Base-by-base conservation (phyloP, 768 basidiomycete species). In the Pleurotus salmoneostramineus region DNA sequence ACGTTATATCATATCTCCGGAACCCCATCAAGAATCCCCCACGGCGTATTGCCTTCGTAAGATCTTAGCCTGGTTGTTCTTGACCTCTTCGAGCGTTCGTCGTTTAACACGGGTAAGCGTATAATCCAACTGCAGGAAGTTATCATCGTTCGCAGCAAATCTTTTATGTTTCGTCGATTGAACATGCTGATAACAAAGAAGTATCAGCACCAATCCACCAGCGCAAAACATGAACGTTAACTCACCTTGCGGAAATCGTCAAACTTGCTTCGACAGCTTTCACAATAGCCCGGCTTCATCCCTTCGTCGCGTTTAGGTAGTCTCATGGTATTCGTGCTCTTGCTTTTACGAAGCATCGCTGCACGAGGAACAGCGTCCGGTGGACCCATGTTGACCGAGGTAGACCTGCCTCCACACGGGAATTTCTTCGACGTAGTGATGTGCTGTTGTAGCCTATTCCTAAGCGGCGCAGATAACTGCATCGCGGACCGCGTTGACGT, bases 201-300 rank as follows among this genome's bases (percentile, higher is more conserved):
- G 21, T 27, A 27, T 27, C 3, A 27, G 2, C 5, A 50, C 48
- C 56, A 46, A 59, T 15, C 32, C 40, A 17, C 61, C 48, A 42
- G 55, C 12, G 10, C 46, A 44, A 51, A 32, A 58, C 34, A 36
- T 56, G 58, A 6, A 15, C 32, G 6, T 36, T 33, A 51, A 77
- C 87, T 66, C 64, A 97, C 96, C 63, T 76, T 72, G 60, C 83
- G 82, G 65, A 98, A 96, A 71, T 96, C 89, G 0, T 89, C 86
- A 66, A 95, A 99, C 70, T 93, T 93, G 57, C 80, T 66, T 40
- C 96, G 83, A 71, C 97, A 99, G 68, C 94, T 95, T 72, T 99
- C 97, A 70, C 97, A 99, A 71, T 98, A 98, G 4, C 97, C 97
- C 4, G 95, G 89, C 65, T 97, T 98, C 61, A 81, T 84, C 14